phyloP scores from a whole-genome alignment of 2,329 filamentous ascomycete species.

The Drechmeria coniospora region DNA sequence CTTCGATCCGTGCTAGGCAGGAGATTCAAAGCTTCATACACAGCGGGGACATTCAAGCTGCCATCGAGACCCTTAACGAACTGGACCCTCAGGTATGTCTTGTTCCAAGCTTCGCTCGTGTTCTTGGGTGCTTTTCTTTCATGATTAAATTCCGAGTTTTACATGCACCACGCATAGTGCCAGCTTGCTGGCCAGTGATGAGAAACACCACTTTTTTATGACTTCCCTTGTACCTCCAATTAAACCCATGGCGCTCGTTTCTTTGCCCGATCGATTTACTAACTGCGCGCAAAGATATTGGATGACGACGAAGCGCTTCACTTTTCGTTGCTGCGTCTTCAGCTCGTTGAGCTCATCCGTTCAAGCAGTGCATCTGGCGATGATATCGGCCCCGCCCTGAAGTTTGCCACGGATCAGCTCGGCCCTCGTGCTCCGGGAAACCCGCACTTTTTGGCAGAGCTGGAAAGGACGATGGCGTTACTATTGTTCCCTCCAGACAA shows the following conservation, averaged over 20 bases:
- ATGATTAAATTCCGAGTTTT: conserved; percentile 89
- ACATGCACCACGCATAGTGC: conserved; percentile 99
- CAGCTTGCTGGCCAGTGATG: conserved; percentile 67
- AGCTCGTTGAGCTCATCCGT: conserved; percentile 87
- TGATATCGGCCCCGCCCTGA: conserved; percentile 65
- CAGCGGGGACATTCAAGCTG: conserved; percentile 67
- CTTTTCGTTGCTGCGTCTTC: conserved; percentile 77
- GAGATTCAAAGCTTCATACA: conserved; percentile 77
- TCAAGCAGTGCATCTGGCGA: conserved; percentile 50
- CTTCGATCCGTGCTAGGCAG: conserved; percentile 62
- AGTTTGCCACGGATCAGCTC: conserved; percentile 77
- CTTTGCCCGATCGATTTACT: conserved; percentile 1
- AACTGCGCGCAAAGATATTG: conserved; percentile 50
- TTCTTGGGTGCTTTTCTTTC: conserved; percentile 12
- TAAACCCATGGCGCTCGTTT: not conserved
- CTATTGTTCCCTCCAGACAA: conserved; percentile 76
- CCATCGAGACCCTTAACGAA: conserved; percentile 79
- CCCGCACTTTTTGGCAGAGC: conserved; percentile 64
- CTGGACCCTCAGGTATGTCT: conserved; percentile 75
- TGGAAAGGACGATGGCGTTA: conserved; percentile 86
- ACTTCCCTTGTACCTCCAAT: conserved; percentile 8
- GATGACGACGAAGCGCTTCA: conserved; percentile 72
- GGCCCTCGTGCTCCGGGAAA: conserved; percentile 76
- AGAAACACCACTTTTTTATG: conserved; percentile 52
- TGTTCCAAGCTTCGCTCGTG: not conserved